Evolutionary conservation across 2,329 filamentous ascomycete genomes (phyloP).

Genomic region (Trichophyton benhamiae): DNA sequence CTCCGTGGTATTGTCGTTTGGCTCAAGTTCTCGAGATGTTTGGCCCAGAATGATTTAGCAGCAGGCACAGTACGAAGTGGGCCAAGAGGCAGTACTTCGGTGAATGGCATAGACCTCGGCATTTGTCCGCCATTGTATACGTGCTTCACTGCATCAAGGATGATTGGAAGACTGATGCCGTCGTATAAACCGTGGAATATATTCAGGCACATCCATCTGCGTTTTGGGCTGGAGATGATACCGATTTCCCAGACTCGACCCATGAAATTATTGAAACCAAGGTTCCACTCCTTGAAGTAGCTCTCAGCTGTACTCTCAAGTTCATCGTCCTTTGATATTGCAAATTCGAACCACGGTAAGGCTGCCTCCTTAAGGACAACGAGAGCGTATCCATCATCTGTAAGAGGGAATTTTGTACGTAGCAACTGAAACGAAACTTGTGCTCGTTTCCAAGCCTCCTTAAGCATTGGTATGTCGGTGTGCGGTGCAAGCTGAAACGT

Average conservation of each 20-base stretch:
- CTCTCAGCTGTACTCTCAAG: constrained; percentile 26
- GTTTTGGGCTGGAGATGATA: constrained; percentile 18
- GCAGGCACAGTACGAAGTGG: constrained; percentile 45
- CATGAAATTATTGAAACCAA: constrained; percentile 36
- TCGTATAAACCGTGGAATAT: constrained; percentile 86
- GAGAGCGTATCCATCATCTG: constrained; percentile 65
- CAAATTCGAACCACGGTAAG: constrained; percentile 36
- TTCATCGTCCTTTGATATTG: constrained; percentile 18
- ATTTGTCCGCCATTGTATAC: constrained; percentile 35
- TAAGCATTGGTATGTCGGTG: constrained; percentile 40
- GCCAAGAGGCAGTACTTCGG: constrained; percentile 56
- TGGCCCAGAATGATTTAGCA: constrained; percentile 55
- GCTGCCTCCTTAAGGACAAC: constrained; percentile 42
- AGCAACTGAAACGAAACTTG: constrained; percentile 50
- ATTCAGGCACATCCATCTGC: constrained; percentile 44
- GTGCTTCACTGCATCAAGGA: constrained; percentile 48
- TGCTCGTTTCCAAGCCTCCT: constrained; percentile 46
- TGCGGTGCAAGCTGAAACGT: constrained; percentile 41
- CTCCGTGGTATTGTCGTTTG: constrained; percentile 20
- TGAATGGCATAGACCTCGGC: constrained; percentile 43
- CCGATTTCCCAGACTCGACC: constrained; percentile 25
- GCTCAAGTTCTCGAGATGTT: constrained; percentile 37
- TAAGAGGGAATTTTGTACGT: constrained; percentile 59
- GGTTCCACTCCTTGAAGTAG: constrained; percentile 42
- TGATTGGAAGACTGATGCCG: constrained; percentile 59